phyloP scores from a whole-genome alignment of 768 basidiomycete genomes.

The Galerina sulciceps region DNA sequence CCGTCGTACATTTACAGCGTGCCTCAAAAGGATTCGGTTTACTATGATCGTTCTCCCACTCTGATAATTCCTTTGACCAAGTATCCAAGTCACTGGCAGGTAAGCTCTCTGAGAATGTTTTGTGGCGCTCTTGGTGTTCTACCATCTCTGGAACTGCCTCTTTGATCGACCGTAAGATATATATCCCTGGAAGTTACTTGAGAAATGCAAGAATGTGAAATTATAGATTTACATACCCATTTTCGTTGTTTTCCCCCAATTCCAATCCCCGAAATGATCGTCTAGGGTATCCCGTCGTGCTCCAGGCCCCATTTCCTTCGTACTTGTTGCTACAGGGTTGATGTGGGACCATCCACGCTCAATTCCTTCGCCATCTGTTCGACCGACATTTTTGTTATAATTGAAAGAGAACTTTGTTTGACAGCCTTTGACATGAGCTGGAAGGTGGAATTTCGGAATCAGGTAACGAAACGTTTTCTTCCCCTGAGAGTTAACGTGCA shows the following conservation, averaged over 20 bases:
- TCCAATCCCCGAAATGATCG: conserved; percentile 25
- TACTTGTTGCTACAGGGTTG: conserved; percentile 27
- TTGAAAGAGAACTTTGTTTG: conserved; percentile 17
- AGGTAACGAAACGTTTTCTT: conserved; percentile 15
- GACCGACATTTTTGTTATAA: conserved; percentile 31
- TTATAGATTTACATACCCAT: conserved; percentile 9
- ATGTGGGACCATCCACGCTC: conserved; percentile 29
- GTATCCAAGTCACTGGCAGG: neutral
- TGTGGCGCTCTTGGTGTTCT: neutral
- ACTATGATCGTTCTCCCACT: neutral
- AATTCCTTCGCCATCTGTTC: conserved; percentile 35
- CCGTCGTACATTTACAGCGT: no score
- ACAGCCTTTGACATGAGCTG: neutral
- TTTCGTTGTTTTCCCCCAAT: conserved; percentile 23
- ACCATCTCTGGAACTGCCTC: neutral
- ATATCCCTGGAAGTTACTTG: neutral
- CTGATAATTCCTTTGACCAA: neutral
- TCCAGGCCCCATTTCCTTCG: conserved; percentile 34
- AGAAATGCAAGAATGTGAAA: neutral
- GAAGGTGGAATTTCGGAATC: conserved; percentile 19
- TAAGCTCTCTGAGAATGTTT: neutral
- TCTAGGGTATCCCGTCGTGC: conserved; percentile 26
- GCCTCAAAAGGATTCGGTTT: neutral
- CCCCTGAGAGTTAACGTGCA: conserved; percentile 40
- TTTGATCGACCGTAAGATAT: neutral